Base-by-base conservation (phyloP, 2,329 filamentous ascomycete species). In the Domatiomyces catenatus region DNA sequence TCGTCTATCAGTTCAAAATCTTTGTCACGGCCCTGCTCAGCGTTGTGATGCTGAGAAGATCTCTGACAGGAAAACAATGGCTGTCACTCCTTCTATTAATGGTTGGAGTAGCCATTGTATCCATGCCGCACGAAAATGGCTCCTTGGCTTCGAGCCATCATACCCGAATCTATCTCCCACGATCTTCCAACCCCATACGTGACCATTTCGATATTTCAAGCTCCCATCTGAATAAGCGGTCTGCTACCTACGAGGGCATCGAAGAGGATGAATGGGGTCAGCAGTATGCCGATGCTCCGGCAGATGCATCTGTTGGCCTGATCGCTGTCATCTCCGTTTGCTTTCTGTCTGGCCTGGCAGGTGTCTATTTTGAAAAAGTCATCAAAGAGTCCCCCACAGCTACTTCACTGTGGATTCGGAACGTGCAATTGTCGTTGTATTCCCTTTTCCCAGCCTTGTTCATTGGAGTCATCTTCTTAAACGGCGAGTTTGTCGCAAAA, bases 1-100 rank as follows among this genome's bases (percentile, higher is more conserved):
- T 94, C 52, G 79, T 92, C 22, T 94, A 92, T 64, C 90, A 98
- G 68, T 73, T 96, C 52, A 95, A 95, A 77, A 92, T 96, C 56
- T 76, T 95, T 55, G 86, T 86, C 1, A 92, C 87, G 0, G 89
- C 92, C 1, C 67, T 95, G 26, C 94, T 94, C 67, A 92, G 85
- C 56, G 82, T 94, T 42, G 67, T 80, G 3, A 75, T 96, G 63
- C 74, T 96, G 17, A 79, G 81, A 19, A 76, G 84, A 52, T 75
- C 76, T 5, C 72, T 95, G 22, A 79, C 84, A 0, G 61, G 75
- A 10, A 82, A 81, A 60, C 85, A 85, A 63, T 96, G 89, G 90
- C 63, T 84, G 8, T 79, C 88, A 3, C 74, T 96, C 15, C 63
- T 94, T 17, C 68, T 94, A 10, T 74, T 98, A 18, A 84, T 89